Evolutionary conservation across 225 moss, liverwort and hornwort species (phyloP), one percentile per base, ranked within the genome.

Genomic region (Physcomitrium patens): DNA sequence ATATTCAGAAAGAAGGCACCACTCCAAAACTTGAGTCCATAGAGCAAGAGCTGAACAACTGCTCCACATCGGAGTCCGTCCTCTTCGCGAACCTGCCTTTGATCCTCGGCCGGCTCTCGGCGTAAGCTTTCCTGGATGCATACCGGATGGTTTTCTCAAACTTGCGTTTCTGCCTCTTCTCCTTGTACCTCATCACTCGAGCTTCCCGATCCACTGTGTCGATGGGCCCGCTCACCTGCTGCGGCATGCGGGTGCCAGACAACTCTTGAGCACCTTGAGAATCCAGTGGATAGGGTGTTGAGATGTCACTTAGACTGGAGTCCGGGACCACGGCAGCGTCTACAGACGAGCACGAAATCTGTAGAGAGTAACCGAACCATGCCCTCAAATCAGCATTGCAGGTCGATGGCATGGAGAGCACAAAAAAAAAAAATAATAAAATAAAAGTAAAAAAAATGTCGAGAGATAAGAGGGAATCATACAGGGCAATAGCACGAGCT

Each of bases 61-160:
- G 79, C 56, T 81, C 79, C 71, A 80, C 65, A 49, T 89, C 91
- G 1, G 89, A 75, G 8, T 87, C 80, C 44, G 86, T 86, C 53
- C 92, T 83, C 86, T 92, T 92, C 15, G 92, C 92, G 47, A 92
- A 92, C 49, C 92, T 70, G 31, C 92, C 92, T 78, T 92, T 92
- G 76, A 92, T 92, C 69, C 92, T 85, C 56, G 92, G 92, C 53
- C 92, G 78, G 57, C 87, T 87, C 68, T 92, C 92, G 0, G 92
- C 92, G 17, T 92, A 92, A 0, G 92, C 92, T 76, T 92, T 92
- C 72, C 92, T 78, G 2, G 92, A 92, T 0, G 89, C 89, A 10
- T 92, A 92, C 3, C 92, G 85, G 7, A 92, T 89, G 1, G 89
- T 92, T 76, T 92, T 92, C 70, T 92, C 92, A 43, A 92, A 92